A percentile compares a stretch with the other conserved stretches of the same genome.
Conservation (phyloP, 768 basidiomycete genomes). For the Suillus hirtellus region DNA sequence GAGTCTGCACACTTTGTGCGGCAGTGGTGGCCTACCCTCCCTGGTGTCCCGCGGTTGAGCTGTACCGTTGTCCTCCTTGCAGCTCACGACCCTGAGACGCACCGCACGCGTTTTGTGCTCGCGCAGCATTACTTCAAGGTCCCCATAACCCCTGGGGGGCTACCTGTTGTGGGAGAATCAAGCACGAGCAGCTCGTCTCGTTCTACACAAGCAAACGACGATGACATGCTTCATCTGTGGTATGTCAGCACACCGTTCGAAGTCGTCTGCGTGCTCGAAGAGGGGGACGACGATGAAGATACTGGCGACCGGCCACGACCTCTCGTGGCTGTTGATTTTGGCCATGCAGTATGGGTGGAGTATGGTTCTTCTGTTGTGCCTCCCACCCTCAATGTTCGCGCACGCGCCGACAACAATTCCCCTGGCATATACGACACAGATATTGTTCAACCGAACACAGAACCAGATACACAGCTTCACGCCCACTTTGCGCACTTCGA, state of each 20-base stretch:
- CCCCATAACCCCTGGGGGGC: conserved; percentile 42
- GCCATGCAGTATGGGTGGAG: conserved; percentile 85
- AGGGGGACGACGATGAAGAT: conserved; percentile 32
- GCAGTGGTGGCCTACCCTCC: conserved; percentile 77
- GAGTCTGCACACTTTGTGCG: conserved; percentile 77
- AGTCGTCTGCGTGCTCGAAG: conserved; percentile 63
- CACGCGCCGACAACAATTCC: neutral
- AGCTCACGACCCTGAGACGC: conserved; percentile 59
- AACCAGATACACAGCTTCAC: neutral
- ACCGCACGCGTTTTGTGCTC: conserved; percentile 61
- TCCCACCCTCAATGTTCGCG: neutral
- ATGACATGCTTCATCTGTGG: conserved; percentile 67
- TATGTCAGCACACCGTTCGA: conserved; percentile 73
- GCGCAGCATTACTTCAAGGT: conserved; percentile 79
- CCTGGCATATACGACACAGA: neutral
- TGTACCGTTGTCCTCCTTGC: conserved; percentile 73
- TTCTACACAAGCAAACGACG: conserved; percentile 35
- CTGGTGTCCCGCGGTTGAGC: conserved; percentile 63
- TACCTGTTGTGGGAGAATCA: conserved; percentile 17
- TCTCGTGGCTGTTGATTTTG: conserved; percentile 83
- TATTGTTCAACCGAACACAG: neutral
- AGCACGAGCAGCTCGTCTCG: conserved; percentile 7
- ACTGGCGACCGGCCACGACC: conserved; percentile 56
- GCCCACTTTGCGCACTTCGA: conserved; percentile 3
- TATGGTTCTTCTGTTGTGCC: conserved; percentile 33